Evolutionary conservation across 2,329 filamentous ascomycete genomes (phyloP).

Genomic region (Colletotrichum godetiae): DNA sequence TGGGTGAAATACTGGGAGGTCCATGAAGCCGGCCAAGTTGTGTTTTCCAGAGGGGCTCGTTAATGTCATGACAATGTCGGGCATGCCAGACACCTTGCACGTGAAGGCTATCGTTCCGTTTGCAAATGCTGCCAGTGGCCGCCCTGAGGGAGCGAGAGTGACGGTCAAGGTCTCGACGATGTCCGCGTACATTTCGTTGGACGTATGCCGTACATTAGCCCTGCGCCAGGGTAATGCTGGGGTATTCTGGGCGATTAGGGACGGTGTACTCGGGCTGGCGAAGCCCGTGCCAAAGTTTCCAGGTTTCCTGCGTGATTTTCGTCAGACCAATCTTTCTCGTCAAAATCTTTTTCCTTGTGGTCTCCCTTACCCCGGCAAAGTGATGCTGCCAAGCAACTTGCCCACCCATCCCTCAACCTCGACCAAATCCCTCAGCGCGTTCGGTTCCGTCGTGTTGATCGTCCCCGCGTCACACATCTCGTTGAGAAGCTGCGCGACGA

Average conservation of each 20-base stretch:
- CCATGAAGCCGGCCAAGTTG: constrained; percentile 78
- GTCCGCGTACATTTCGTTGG: constrained; percentile 97
- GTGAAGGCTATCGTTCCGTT: constrained; percentile 96
- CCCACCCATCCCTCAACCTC: constrained; percentile 92
- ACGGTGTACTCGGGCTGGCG: constrained; percentile 51
- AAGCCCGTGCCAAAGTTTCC: constrained; percentile 50
- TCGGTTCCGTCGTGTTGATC: constrained; percentile 92
- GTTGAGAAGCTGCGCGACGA: constrained; percentile 89
- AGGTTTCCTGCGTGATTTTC: constrained; percentile 49
- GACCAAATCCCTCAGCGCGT: constrained; percentile 89
- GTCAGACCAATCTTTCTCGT: constrained; percentile 2
- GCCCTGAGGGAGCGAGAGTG: constrained; percentile 89
- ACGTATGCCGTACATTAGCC: constrained; percentile 93
- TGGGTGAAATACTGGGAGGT: constrained; percentile 94
- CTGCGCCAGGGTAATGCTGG: constrained; percentile 85
- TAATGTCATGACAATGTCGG: constrained; percentile 86
- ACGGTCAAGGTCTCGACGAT: constrained; percentile 91
- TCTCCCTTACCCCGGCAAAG: constrained; percentile 74
- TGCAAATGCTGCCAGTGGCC: constrained; percentile 86
- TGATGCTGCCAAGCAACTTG: constrained; percentile 88
- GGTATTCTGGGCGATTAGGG: constrained; percentile 57
- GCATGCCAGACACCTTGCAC: constrained; percentile 92
- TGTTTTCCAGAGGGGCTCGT: constrained; percentile 85
- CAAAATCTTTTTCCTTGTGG: not conserved
- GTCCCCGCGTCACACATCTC: constrained; percentile 97